A percentile compares a stretch with the other conserved stretches of the same genome.
Evolutionary conservation across 768 basidiomycete species (phyloP).

Genomic region (Boletellus ananiceps): DNA sequence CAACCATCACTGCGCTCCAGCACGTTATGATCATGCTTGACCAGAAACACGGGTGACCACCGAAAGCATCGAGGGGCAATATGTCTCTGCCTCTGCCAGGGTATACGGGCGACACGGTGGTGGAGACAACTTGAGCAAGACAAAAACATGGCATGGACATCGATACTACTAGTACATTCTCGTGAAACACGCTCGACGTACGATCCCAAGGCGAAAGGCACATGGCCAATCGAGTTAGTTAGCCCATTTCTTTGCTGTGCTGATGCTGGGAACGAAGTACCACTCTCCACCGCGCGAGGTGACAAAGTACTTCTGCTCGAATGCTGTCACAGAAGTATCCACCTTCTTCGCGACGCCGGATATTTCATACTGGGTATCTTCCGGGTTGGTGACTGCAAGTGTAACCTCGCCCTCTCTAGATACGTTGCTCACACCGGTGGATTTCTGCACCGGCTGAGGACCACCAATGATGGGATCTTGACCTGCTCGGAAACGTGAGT

Average conservation of each 20-base stretch:
- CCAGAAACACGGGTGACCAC: no score
- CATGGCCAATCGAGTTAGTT: no score
- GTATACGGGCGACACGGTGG: no score
- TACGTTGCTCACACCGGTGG: not conserved
- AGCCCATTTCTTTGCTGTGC: not conserved
- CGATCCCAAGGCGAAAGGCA: no score
- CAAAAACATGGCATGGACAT: no score
- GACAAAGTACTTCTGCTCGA: conserved; percentile 29
- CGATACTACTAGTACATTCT: no score
- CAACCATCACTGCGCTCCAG: no score
- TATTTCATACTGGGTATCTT: not conserved
- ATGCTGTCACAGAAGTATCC: not conserved
- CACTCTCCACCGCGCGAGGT: conserved; percentile 49
- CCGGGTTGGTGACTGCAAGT: not conserved
- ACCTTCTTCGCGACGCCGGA: conserved; percentile 2
- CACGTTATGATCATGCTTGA: no score
- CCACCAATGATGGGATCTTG: conserved; percentile 27
- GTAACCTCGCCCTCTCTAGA: not conserved
- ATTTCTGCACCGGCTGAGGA: not conserved
- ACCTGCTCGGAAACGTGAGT: conserved; percentile 8
- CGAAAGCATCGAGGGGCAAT: no score
- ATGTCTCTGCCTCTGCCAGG: no score
- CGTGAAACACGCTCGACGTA: no score
- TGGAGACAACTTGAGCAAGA: no score
- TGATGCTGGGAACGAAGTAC: conserved; percentile 47